Percentiles rank a stretch among this genome's conserved stretches.
These are phyloP conservation scores for Coniochaeta sp. DNA, from an alignment of 2,329 filamentous ascomycete genomes.

Conservation along the genomic window DNA sequence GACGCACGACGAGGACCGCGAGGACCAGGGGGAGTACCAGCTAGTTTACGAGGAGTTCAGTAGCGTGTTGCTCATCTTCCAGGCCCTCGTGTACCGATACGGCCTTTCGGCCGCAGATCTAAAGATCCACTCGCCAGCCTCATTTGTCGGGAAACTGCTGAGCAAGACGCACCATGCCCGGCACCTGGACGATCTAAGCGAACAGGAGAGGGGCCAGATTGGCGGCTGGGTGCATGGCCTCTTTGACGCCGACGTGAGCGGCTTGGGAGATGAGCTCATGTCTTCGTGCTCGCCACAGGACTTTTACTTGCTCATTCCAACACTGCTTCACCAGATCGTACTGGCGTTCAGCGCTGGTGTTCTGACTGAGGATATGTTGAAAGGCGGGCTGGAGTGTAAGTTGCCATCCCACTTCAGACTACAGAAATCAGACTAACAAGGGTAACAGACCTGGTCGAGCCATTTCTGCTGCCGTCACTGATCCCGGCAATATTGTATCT, in stretches of 20 bases:
- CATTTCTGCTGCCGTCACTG: conserved; percentile 70
- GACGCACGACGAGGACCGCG: conserved; percentile 77
- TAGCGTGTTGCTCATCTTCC: conserved; percentile 63
- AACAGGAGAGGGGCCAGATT: conserved; percentile 59
- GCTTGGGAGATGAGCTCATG: conserved; percentile 74
- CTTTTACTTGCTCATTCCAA: conserved; percentile 72
- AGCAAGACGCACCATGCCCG: conserved; percentile 51
- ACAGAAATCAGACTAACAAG: too few species aligned
- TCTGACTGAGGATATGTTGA: conserved; percentile 63
- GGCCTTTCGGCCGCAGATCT: conserved; percentile 58
- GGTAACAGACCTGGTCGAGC: conserved; percentile 63
- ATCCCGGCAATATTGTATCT: conserved; percentile 69
- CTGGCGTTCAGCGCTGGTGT: conserved; percentile 60
- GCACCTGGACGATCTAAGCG: conserved; percentile 51
- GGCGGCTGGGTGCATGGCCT: conserved; percentile 71
- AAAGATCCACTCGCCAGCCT: conserved; percentile 51
- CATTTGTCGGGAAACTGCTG: conserved; percentile 63
- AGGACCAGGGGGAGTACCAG: conserved; percentile 78
- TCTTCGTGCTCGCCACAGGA: conserved; percentile 75
- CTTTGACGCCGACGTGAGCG: conserved; percentile 66
- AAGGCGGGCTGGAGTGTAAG: conserved; percentile 69
- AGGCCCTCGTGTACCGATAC: conserved; percentile 73
- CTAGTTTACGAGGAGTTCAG: conserved; percentile 84
- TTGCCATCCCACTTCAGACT: too few species aligned
- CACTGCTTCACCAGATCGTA: conserved; percentile 69